These are phyloP conservation scores for Mycogone perniciosa DNA, from an alignment of 2,329 filamentous ascomycete genomes.

Conservation along the genomic window DNA sequence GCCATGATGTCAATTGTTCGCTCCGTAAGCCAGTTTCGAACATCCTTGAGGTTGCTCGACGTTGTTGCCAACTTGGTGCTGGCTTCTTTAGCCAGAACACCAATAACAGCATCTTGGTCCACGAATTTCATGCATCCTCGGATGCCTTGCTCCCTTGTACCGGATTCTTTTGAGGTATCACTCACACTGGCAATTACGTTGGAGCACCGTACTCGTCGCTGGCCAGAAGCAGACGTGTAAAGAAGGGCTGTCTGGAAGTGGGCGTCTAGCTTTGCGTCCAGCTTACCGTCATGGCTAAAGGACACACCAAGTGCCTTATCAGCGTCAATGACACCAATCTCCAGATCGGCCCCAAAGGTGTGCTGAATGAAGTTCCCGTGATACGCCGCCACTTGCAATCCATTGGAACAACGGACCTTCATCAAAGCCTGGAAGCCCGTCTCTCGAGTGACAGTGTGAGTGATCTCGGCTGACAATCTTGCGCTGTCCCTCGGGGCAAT, in stretches of 20 bases:
- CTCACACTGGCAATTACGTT: slow-evolving; percentile 92
- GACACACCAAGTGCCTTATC: slow-evolving; percentile 90
- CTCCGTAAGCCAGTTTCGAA: slow-evolving; percentile 76
- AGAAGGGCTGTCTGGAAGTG: slow-evolving; percentile 95
- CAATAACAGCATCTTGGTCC: slow-evolving; percentile 89
- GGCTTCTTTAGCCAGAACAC: slow-evolving; percentile 87
- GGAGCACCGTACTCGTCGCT: slow-evolving; percentile 84
- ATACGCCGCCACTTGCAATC: slow-evolving; percentile 87
- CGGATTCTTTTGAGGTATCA: slow-evolving; percentile 48
- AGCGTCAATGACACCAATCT: slow-evolving; percentile 85
- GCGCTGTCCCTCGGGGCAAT: slow-evolving; percentile 77
- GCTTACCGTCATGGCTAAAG: slow-evolving; percentile 93
- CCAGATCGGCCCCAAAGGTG: slow-evolving; percentile 88
- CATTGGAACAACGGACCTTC: slow-evolving; percentile 98
- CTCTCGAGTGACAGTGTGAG: slow-evolving; percentile 78
- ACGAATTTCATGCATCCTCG: slow-evolving; percentile 86
- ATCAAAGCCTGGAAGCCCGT: slow-evolving; percentile 94
- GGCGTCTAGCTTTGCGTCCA: slow-evolving; percentile 93
- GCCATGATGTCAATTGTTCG: slow-evolving; percentile 90
- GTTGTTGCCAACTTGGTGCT: slow-evolving; percentile 69
- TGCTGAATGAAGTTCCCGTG: slow-evolving; percentile 96
- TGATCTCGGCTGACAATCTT: slow-evolving; percentile 78
- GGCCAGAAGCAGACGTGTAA: slow-evolving; percentile 85
- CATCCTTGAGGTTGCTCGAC: slow-evolving; percentile 74
- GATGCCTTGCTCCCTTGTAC: slow-evolving; percentile 45